A percentile compares a stretch with the other conserved stretches of the same genome.
Conservation (phyloP, 257 asterid species). For the Solanum neorickii region DNA sequence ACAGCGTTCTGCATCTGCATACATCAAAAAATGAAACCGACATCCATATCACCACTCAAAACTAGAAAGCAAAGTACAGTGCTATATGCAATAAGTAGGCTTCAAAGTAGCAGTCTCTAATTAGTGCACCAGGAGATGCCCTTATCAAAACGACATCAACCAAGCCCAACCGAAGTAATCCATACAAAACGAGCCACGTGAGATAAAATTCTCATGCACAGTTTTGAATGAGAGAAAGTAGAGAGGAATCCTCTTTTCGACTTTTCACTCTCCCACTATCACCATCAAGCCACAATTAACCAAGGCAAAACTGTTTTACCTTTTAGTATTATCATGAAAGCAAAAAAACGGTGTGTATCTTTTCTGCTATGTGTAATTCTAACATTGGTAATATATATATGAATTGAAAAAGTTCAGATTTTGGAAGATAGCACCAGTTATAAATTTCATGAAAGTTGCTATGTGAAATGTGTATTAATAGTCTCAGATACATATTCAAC, state of each 20-base stretch:
- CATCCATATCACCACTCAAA: neutral
- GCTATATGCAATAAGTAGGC: neutral
- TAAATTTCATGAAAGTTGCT: neutral
- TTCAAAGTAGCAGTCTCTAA: neutral
- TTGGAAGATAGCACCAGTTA: neutral
- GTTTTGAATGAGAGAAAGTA: neutral
- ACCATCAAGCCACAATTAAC: neutral
- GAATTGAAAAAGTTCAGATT: neutral
- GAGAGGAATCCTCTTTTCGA: neutral
- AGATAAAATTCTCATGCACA: neutral
- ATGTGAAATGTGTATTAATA: neutral
- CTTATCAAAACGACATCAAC: neutral
- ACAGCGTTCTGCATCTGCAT: constrained; percentile 38
- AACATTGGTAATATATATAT: neutral
- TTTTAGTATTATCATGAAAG: neutral
- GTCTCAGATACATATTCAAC: neutral
- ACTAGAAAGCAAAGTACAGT: neutral
- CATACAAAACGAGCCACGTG: neutral
- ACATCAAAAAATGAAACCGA: neutral
- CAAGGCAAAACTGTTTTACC: neutral
- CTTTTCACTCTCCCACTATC: neutral
- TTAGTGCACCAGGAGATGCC: neutral
- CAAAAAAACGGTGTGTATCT: neutral
- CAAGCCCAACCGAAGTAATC: neutral
- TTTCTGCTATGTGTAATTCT: neutral